Base-by-base conservation (phyloP, 2,329 filamentous ascomycete species). In the Arthrobotrys sphaeroides region DNA sequence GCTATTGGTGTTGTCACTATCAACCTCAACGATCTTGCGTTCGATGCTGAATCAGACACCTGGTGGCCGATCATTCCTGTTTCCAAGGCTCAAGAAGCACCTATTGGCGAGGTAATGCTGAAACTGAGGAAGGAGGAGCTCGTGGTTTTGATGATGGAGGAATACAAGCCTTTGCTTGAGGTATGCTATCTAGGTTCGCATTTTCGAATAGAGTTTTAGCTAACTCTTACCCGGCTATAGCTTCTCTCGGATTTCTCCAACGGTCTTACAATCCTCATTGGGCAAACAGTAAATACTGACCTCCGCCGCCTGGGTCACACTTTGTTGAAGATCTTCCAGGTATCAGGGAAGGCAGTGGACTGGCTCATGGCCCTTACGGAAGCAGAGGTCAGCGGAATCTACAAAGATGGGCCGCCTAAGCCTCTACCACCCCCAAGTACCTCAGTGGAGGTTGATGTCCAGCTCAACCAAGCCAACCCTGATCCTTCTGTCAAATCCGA, bases 291-390 rank as follows among this genome's bases (percentile, higher is more conserved):
- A 65, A 91, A 93, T 0, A 88, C 89, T 1, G 91, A 93, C 80
- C 85, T 97, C 33, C 90, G 91, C 62, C 87, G 88, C n/a, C 83
- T 98, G 6, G 91, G 93, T 1, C 94, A 97, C 81, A 89, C 91
- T 26, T 88, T 98, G 38, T 84, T 98, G 77, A 96, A 98, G 81
- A 96, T 99, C 61, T 99, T 94, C 80, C 95, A 99, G 81, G 94
- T 96, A 2, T 94, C 93, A 1, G 93, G 92, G 0, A 88, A 88
- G 38, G 91, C 92, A 1, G 87, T 87, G 45, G 93, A 97, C 73
- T 99, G 95, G 95, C 87, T 99, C 20, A 95, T 93, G 85, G 90
- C 92, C 1, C 85, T 99, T 42, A 92, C 97, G 0, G 95, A 99
- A 82, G 94, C 98, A 81, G 95, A 99, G 82, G 98, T 99, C 69